Base-by-base conservation (phyloP, 441 rosid species). In the Adansonia madagascariensis region DNA sequence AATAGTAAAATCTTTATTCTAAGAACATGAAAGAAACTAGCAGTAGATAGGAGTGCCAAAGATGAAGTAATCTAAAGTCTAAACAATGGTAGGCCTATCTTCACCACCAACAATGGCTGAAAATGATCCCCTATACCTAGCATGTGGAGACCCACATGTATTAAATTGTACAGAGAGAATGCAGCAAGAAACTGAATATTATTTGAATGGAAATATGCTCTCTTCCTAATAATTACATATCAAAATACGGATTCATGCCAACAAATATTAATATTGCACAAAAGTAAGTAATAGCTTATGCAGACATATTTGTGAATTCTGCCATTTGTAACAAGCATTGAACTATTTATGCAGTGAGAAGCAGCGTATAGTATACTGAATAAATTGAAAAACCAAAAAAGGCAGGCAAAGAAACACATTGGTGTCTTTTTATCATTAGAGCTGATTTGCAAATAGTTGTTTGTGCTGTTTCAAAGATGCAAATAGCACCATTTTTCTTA, bases 91-190 rank as follows among this genome's bases (percentile, higher is more conserved):
- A 11, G 11, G 24, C 27, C 18, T 18, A 56, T 18, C 11, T 56
- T 56, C 61, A 27, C 20, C 27, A 31, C 27, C 73, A 35, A 15
- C 67, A 67, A 67, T 12, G 53, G 17, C 56, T 67, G 55, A 5
- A 46, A 67, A 67, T 46, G 55, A 67, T 67, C 55, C 56, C 72
- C 47, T 17, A 66, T 43, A 44, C 31, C 52, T 18, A 73, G 82
- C 69, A 79, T 3, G 43, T 3, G 3, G 12, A 20, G 12, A 15
- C 73, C 47, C 15, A 31, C 74, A 52, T 52, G 57, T 10, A 50
- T 50, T 53, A 12, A 71, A 52, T 52, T 53, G 74, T 57, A 31
- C 47, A 52, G 9, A 50, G 44, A 71, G 10, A 71, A 71, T 71
- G 49, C 27, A 31, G 59, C 73, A 24, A 10, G 47, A 71, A 52